Evolutionary conservation across 768 basidiomycete species (phyloP), one percentile per base, ranked within the genome.

Genomic region (Hirschioporus abietinus): DNA sequence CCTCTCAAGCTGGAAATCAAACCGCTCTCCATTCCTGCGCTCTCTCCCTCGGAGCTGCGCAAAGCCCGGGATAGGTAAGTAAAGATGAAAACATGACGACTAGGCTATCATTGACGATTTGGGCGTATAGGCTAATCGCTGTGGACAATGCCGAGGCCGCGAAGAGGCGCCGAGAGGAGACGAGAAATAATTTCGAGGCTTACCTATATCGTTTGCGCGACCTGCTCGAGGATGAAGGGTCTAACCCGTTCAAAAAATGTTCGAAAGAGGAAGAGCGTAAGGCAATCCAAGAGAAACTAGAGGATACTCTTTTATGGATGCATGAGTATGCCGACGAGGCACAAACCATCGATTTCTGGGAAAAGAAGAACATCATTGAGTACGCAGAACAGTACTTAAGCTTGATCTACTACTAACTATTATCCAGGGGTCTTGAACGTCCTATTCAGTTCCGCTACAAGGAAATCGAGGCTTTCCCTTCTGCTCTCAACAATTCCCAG

Each of bases 171-270:
- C 88, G 88, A 35, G 96, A 96, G 72, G 97, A 99, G 75, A 93
- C 94, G 1, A 84, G 90, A 34, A 99, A 99, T 77, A 82, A 85
- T 26, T 86, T 99, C 64, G 97, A 99, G 76, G 87, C 90, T 35
- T 97, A 97, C 74, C 77, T 99, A n/a, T 99, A 99, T 79, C 86
- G 89, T 67, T 78, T 97, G 35, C 88, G 93, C 24, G 95, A 95
- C 73, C 81, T 96, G 10, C 80, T 98, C 34, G 83, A 86, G 34
- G 66, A 69, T 18, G 87, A 90, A 52, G 84, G 86, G 12, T 83
- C 87, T 8, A 86, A 89, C 7, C 91, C 93, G 1, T 92, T 99
- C 79, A 87, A 87, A 76, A 90, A 92, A 72, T 96, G 90, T 74
- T 96, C 95, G 5, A 89, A 89, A 69, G 77, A 81, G 9, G 73